A percentile compares a stretch with the other conserved stretches of the same genome.
phyloP scores from a whole-genome alignment of 2,329 filamentous ascomycete genomes.

The Epichloe baconii region DNA sequence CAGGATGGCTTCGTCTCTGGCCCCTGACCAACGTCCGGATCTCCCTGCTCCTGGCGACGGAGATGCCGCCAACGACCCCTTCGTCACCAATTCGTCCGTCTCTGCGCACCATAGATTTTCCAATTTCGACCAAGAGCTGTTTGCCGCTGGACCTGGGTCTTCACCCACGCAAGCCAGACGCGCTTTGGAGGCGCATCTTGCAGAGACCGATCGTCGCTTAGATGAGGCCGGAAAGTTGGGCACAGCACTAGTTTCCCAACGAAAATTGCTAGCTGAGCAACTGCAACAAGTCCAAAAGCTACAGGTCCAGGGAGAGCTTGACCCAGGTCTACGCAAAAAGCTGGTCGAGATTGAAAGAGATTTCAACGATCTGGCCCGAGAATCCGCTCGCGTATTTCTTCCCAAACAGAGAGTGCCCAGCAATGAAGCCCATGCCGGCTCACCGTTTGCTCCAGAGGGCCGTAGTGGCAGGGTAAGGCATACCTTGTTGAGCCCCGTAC shows the following conservation, averaged over 20 bases:
- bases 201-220: conserved; percentile 82
- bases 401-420: conserved; percentile 71
- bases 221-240: conserved; percentile 85
- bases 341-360: conserved; percentile 83
- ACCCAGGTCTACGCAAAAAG: conserved; percentile 70
- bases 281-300: conserved; percentile 74
- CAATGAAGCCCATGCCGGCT: conserved; percentile 42
- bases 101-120: conserved; percentile 57
- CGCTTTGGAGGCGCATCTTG: conserved; percentile 79
- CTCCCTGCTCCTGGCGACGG: conserved; percentile 24
- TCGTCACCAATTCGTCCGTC: conserved; percentile 34
- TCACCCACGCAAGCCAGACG: conserved; percentile 81
- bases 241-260: conserved; percentile 75
- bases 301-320: conserved; percentile 63
- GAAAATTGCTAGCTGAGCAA: conserved; percentile 67
- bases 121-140: conserved; percentile 67
- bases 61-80: conserved; percentile 39
- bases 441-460: conserved; percentile 39
- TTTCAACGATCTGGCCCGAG: conserved; percentile 84
- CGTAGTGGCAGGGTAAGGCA: conserved; percentile 40
- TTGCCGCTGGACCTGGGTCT: conserved; percentile 60
- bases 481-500: not conserved
- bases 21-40: conserved; percentile 26
- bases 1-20: conserved; percentile 30
- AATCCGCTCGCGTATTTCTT: conserved; percentile 79